These are phyloP conservation scores for Ceratobasidium sp. DNA, from an alignment of 1,284 basidiomycete species.

Conservation along the genomic window DNA sequence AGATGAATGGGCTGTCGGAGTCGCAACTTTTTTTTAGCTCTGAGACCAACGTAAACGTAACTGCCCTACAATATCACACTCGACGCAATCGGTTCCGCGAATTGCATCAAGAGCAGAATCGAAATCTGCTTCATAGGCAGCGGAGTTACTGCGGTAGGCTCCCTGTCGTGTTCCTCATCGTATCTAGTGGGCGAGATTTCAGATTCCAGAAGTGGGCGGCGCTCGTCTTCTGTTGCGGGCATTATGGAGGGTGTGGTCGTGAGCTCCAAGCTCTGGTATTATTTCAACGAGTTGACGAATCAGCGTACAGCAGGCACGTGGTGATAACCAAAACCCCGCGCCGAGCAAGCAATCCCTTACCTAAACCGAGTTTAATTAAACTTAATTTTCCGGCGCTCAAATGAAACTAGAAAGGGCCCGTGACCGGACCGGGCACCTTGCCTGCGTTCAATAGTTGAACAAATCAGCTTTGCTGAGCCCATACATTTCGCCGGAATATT, in stretches of 20 bases:
- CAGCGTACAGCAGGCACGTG: too few relatives aligned
- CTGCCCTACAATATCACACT: constrained; percentile 19
- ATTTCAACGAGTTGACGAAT: not conserved
- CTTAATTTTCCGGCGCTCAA: too few relatives aligned
- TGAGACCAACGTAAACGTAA: too few relatives aligned
- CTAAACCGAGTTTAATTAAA: too few relatives aligned
- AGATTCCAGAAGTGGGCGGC: not conserved
- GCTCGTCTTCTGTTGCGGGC: not conserved
- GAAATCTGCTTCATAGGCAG: constrained; percentile 39
- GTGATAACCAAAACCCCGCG: too few relatives aligned
- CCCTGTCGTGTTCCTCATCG: not conserved
- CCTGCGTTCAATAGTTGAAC: too few relatives aligned
- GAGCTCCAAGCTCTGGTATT: not conserved
- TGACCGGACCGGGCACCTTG: too few relatives aligned
- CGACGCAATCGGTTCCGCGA: constrained; percentile 38
- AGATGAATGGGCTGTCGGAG: not conserved
- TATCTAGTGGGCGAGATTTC: not conserved
- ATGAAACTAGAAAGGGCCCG: too few relatives aligned
- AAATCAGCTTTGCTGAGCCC: too few relatives aligned
- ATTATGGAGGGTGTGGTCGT: not conserved
- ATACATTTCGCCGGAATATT: too few relatives aligned
- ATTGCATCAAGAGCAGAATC: constrained; percentile 37
- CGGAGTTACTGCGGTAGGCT: constrained; percentile 10
- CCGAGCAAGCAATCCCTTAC: too few relatives aligned
- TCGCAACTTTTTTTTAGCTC: not conserved